Evolutionary conservation across 176 grass and related monocot species (phyloP).

Genomic region (Alloteropsis semialata): DNA sequence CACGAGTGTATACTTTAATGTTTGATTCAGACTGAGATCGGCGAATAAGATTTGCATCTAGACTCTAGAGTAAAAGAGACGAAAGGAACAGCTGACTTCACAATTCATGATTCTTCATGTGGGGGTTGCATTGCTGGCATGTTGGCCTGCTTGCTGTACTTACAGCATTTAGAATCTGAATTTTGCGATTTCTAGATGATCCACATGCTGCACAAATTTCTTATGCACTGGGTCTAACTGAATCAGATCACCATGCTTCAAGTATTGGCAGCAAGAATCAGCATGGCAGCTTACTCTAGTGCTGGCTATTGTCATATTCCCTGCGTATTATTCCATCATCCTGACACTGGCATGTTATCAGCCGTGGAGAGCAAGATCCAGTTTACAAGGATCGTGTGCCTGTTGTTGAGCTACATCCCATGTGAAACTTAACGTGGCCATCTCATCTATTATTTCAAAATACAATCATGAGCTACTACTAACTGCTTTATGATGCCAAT

Average conservation of each 20-base stretch:
- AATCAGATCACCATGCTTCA: conserved; percentile 17
- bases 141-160: neutral
- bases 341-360: neutral
- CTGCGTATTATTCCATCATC: conserved; percentile 15
- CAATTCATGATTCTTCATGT: neutral
- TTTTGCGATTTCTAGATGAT: neutral
- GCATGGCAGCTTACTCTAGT: conserved; percentile 11
- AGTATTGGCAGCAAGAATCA: conserved; percentile 30
- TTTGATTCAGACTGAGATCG: neutral
- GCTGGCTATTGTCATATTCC: conserved; percentile 6
- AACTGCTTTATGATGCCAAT: neutral
- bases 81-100: neutral
- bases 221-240: neutral
- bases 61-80: neutral
- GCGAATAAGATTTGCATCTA: neutral
- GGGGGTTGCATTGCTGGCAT: neutral
- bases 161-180: neutral
- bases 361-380: conserved; percentile 33
- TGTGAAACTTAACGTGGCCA: conserved; percentile 6
- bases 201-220: neutral
- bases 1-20: conserved; percentile 9
- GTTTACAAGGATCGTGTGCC: conserved; percentile 11
- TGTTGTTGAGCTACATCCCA: conserved; percentile 9
- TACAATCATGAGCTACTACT: neutral
- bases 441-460: neutral